A percentile compares a stretch with the other conserved stretches of the same genome.
Evolutionary conservation across 805 yeast genomes (phyloP).

Genomic region (Wickerhamomyces sydowiorum): DNA sequence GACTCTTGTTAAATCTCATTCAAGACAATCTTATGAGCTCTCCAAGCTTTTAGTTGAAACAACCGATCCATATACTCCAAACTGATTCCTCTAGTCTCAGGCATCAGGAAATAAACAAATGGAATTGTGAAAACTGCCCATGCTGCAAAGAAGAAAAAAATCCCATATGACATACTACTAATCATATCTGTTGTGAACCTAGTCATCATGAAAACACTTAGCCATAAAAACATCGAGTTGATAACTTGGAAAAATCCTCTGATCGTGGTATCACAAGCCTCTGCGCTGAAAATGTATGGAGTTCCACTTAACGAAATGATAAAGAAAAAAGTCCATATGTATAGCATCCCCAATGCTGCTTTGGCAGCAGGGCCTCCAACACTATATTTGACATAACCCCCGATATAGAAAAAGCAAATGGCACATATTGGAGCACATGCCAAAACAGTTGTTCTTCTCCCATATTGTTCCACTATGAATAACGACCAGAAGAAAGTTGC

Average conservation of each 20-base stretch:
- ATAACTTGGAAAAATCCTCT: conserved; percentile 37
- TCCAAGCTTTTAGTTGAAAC: conserved; percentile 16
- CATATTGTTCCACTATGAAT: conserved; percentile 39
- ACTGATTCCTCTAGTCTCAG: conserved; percentile 41
- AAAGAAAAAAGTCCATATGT: conserved; percentile 39
- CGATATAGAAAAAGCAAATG: conserved; percentile 42
- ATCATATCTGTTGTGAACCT: conserved; percentile 41
- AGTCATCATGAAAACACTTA: conserved; percentile 45
- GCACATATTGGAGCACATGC: conserved; percentile 34
- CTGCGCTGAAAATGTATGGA: conserved; percentile 42
- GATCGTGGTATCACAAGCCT: conserved; percentile 38
- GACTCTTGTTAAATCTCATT: neutral
- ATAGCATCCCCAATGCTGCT: conserved; percentile 32
- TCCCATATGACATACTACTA: conserved; percentile 35
- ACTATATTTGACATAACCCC: conserved; percentile 36
- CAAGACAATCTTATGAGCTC: conserved; percentile 9
- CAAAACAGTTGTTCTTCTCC: conserved; percentile 38
- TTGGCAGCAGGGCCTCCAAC: conserved; percentile 38
- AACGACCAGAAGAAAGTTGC: conserved; percentile 39
- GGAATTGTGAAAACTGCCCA: conserved; percentile 27
- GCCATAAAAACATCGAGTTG: conserved; percentile 42
- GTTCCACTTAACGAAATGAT: conserved; percentile 42
- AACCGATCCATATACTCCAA: conserved; percentile 38
- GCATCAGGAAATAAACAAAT: conserved; percentile 34
- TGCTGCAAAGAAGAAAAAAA: conserved; percentile 31